phyloP scores from a whole-genome alignment of 2,329 filamentous ascomycete species.

The Botrytis medusae region DNA sequence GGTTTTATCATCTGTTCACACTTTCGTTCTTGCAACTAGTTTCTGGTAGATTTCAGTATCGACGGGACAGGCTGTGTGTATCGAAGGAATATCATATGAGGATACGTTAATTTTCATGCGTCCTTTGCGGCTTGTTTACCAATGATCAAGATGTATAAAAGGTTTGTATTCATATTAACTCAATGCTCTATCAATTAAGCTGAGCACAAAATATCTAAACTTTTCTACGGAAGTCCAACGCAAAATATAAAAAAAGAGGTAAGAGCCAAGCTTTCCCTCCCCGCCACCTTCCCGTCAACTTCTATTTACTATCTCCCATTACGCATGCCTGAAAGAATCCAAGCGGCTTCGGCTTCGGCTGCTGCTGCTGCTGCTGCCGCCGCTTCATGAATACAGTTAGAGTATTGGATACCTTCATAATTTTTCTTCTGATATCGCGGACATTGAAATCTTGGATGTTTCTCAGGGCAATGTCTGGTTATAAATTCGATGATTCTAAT shows the following conservation, averaged over 20 bases:
- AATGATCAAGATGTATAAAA: not conserved
- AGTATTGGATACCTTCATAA: not conserved
- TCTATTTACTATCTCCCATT: not conserved
- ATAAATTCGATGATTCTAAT: not conserved
- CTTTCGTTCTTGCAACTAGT: no score
- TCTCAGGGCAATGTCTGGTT: fast-evolving
- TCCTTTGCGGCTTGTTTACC: not conserved
- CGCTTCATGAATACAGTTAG: not conserved
- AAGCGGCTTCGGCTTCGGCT: no score
- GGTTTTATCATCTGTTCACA: no score
- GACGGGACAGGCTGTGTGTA: no score
- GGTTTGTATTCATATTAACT: not conserved
- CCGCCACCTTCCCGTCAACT: not conserved
- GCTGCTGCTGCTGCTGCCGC: no score
- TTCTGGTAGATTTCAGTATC: no score
- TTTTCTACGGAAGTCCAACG: not conserved
- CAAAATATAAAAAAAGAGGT: not conserved
- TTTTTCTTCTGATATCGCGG: fast-evolving
- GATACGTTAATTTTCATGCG: not conserved
- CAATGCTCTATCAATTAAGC: not conserved
- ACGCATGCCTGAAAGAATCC: not conserved
- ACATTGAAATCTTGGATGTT: not conserved
- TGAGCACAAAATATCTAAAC: not conserved
- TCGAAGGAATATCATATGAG: no score
- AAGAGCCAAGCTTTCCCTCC: not conserved